Base-by-base conservation (phyloP, 2,329 filamentous ascomycete genomes). In the Fusarium nisikadoi region DNA sequence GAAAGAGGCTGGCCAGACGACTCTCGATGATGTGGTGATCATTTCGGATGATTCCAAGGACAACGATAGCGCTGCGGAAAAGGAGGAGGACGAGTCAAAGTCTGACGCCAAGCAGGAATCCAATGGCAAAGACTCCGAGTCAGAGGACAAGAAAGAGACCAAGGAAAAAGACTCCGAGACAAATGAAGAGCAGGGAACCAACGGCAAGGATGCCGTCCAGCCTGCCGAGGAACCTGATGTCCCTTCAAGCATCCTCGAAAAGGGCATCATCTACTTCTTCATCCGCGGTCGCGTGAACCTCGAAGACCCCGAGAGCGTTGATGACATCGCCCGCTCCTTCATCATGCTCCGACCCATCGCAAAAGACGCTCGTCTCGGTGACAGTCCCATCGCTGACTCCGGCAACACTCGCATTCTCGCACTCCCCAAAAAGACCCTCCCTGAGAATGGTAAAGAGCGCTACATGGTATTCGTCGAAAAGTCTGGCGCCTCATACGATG, bases 201-300 rank as follows among this genome's bases (percentile, higher is more conserved):
- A 70, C n/a, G 55, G 47, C 19, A 35, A 73, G 33, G 70, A 74
- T 17, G 75, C 78, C 2, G 62, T 75, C 2, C 49, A 73, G 19
- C 71, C 71, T 23, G 61, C 62, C 5, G 36, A 73, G 52, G 81
- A 80, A 31, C 54, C 64, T 8, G 53, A 76, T 20, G 74, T 84
- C 2, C 83, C 85, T 1, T 84, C 87, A 1, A 86, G 76, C 54
- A 90, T 97, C 29, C 86, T 97, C 5, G 94, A 98, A 78, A 97
- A 96, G 77, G 94, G 94, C 7, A 88, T 96, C 75, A 91, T 97
- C 74, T 97, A 97, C 85, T 97, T 97, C 86, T 97, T 97, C 84
- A 92, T 92, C 76, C 91, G 94, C 23, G 90, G 90, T 12, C 91
- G 94, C 17, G 93, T 97, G 41, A 89, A 90, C 55, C 86, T 93